Conservation (phyloP, 192 early-diverging fungal genomes). For the Chytriomyces sp. region DNA sequence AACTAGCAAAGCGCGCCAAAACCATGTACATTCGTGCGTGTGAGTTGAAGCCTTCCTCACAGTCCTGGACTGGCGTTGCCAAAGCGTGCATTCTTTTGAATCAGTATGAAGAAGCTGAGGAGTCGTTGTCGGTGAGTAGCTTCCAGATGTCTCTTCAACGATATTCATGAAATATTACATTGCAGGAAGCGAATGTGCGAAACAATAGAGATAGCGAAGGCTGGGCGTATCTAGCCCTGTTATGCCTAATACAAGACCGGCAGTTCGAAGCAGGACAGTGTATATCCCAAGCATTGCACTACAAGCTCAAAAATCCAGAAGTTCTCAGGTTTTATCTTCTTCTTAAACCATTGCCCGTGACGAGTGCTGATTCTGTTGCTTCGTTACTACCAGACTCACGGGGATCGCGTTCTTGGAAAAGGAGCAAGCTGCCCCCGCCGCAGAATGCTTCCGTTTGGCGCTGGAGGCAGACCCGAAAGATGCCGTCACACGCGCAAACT, state of each 20-base stretch:
- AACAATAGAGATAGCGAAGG: slow-evolving; percentile 63
- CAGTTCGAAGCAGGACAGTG: slow-evolving; percentile 59
- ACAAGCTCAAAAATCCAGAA: slow-evolving; percentile 53
- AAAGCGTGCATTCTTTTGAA: slow-evolving; percentile 55
- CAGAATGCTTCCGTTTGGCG: slow-evolving; percentile 55
- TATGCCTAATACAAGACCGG: slow-evolving; percentile 52
- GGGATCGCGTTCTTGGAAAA: slow-evolving; percentile 42
- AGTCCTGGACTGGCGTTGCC: slow-evolving; percentile 60
- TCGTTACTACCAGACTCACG: slow-evolving; percentile 30
- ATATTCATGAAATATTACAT: not conserved
- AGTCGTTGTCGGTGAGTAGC: slow-evolving; percentile 54
- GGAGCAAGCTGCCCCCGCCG: slow-evolving; percentile 40
- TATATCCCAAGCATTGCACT: slow-evolving; percentile 56
- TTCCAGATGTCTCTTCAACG: not conserved
- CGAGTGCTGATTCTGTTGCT: not conserved
- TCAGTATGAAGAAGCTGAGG: slow-evolving; percentile 60
- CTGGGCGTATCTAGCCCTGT: slow-evolving; percentile 57
- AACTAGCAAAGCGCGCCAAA: slow-evolving; percentile 49
- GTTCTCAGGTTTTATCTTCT: slow-evolving; percentile 35
- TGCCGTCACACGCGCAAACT: slow-evolving; percentile 7
- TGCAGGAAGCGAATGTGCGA: slow-evolving; percentile 65
- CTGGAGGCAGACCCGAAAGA: slow-evolving; percentile 50
- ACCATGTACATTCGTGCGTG: slow-evolving; percentile 61
- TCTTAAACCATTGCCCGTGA: not conserved
- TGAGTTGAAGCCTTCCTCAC: slow-evolving; percentile 41